A percentile compares a stretch with the other conserved stretches of the same genome.
Evolutionary conservation across 225 moss, liverwort and hornwort genomes (phyloP).

Genomic region (Sphagnum contortum): DNA sequence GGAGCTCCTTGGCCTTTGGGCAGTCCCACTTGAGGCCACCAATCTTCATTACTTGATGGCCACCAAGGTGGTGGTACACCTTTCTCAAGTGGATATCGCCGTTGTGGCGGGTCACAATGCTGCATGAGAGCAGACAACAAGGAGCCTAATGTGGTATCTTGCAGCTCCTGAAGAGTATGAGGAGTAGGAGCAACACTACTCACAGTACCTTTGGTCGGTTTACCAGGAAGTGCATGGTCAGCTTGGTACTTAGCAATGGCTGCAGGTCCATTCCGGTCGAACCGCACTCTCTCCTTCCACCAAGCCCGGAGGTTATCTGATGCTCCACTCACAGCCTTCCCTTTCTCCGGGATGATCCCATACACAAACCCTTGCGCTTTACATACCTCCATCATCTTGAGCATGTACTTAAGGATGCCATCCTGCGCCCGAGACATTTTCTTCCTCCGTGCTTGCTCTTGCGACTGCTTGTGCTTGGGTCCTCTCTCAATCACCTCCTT

Average conservation of each 20-base stretch:
- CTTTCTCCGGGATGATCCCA: slow-evolving; percentile 97
- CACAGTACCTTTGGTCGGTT: slow-evolving; percentile 53
- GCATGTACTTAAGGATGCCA: slow-evolving; percentile 95
- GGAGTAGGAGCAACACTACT: slow-evolving; percentile 61
- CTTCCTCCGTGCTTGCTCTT: slow-evolving; percentile 89
- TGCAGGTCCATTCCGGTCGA: slow-evolving; percentile 91
- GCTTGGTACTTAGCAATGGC: slow-evolving; percentile 91
- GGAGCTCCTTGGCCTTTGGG: slow-evolving; percentile 77
- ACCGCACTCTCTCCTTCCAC: slow-evolving; percentile 99
- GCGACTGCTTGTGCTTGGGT: slow-evolving; percentile 80
- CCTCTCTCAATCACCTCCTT: slow-evolving; percentile 36
- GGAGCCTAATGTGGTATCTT: slow-evolving; percentile 90
- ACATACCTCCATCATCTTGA: slow-evolving; percentile 99
- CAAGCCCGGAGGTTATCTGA: slow-evolving; percentile 93
- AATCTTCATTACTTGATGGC: slow-evolving; percentile 86
- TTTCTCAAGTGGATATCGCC: slow-evolving; percentile 87
- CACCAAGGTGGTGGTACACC: slow-evolving; percentile 91
- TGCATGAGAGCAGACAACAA: slow-evolving; percentile 92
- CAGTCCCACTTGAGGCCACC: slow-evolving; percentile 96
- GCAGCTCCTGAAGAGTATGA: slow-evolving; percentile 87
- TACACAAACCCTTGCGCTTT: slow-evolving; percentile 98
- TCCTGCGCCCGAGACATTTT: slow-evolving; percentile 99
- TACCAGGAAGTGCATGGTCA: slow-evolving; percentile 70
- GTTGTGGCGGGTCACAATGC: slow-evolving; percentile 95
- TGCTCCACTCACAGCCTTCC: slow-evolving; percentile 93